A percentile compares a stretch with the other conserved stretches of the same genome.
Conservation (phyloP, 2,329 filamentous ascomycete species). For the Diplodia corticola region DNA sequence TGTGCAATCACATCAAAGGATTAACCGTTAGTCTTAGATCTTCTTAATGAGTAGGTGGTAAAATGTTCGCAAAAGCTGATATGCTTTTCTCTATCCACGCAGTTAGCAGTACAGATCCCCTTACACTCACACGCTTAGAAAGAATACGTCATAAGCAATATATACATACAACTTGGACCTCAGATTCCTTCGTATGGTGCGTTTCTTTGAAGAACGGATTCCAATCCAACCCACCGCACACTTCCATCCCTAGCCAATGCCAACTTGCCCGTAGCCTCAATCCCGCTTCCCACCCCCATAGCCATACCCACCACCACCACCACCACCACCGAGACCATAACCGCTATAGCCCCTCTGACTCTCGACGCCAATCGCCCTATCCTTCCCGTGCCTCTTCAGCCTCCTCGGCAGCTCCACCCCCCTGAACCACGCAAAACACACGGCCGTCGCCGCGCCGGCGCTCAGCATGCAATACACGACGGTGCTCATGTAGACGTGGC, state of each 20-base stretch:
- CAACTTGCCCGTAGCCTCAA: slow-evolving; percentile 24
- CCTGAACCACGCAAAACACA: slow-evolving; percentile 57
- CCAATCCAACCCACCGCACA: not conserved
- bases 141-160: not conserved
- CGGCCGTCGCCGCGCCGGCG: slow-evolving; percentile 49
- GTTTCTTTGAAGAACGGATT: not conserved
- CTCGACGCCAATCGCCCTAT: slow-evolving; percentile 44
- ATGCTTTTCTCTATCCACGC: not conserved
- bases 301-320: slow-evolving; percentile 47
- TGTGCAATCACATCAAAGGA: no score
- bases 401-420: slow-evolving; percentile 54
- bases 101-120: not conserved
- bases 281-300: slow-evolving; percentile 50
- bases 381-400: slow-evolving; percentile 58
- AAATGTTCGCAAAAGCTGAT: not conserved
- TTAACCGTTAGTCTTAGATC: no score
- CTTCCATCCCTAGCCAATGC: not conserved
- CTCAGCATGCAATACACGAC: slow-evolving; percentile 52
- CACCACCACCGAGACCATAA: slow-evolving; percentile 35
- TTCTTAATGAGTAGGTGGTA: no score
- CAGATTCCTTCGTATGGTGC: not conserved
- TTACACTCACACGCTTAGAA: not conserved
- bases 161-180: not conserved
- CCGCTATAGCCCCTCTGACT: slow-evolving; percentile 41
- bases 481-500: slow-evolving; percentile 53